These are phyloP conservation scores for Aspergillus sp. DNA, from an alignment of 2,329 filamentous ascomycete species.

Conservation along the genomic window DNA sequence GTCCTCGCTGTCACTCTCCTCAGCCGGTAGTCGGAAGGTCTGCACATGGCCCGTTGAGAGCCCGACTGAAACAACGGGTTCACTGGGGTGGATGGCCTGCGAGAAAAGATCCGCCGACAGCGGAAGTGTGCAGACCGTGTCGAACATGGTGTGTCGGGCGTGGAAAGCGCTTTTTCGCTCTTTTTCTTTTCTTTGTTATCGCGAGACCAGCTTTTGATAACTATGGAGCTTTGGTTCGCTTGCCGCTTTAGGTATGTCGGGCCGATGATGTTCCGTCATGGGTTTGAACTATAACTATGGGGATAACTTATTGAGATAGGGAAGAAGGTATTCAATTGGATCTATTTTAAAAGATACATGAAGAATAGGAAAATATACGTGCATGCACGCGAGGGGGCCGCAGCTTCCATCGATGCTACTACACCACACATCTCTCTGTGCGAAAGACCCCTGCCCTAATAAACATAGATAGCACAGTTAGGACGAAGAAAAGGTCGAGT, in stretches of 20 bases:
- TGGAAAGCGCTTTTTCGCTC: not conserved
- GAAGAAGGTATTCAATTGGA: not conserved
- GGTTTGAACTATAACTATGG: not conserved
- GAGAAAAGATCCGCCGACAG: slow-evolving; percentile 80
- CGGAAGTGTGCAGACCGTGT: slow-evolving; percentile 84
- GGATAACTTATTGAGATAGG: no score
- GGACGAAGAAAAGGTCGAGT: slow-evolving; percentile 39
- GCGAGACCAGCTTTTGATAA: not conserved
- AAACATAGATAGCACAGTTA: not conserved
- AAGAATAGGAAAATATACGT: no score
- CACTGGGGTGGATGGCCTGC: slow-evolving; percentile 74
- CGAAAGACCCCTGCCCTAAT: not conserved
- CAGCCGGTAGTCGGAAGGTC: slow-evolving; percentile 64
- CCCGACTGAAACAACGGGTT: slow-evolving; percentile 79
- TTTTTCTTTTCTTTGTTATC: not conserved
- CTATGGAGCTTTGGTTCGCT: slow-evolving; percentile 2
- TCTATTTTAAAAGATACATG: no score
- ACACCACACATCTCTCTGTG: no score
- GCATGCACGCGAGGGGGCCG: no score
- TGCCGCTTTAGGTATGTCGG: slow-evolving; percentile 9
- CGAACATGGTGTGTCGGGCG: slow-evolving; percentile 56
- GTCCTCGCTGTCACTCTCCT: slow-evolving; percentile 43
- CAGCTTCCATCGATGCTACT: no score
- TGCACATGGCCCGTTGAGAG: slow-evolving; percentile 79
- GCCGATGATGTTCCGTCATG: slow-evolving; percentile 15